Conservation (phyloP, 805 yeast species). For the Kodamaea restingae region DNA sequence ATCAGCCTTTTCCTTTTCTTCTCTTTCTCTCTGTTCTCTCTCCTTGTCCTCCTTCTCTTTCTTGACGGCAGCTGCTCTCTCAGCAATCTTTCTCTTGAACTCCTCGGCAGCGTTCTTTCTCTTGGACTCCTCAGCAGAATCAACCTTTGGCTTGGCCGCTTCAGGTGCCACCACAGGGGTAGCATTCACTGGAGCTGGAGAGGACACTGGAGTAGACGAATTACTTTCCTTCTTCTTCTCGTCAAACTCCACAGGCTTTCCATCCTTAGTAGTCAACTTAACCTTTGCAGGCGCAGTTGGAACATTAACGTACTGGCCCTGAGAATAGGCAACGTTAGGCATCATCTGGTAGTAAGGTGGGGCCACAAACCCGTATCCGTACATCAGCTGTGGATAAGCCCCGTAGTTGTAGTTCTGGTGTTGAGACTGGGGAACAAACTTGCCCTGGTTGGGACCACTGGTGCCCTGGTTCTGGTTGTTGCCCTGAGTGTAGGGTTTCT, state of each 20-base stretch:
- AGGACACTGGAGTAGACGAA: slow-evolving; percentile 27
- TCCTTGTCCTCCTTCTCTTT: slow-evolving; percentile 13
- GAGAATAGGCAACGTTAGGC: slow-evolving; percentile 13
- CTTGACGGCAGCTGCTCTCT: slow-evolving; percentile 22
- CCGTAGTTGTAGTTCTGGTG: slow-evolving; percentile 16
- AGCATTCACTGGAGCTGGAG: slow-evolving; percentile 22
- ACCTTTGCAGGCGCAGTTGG: slow-evolving; percentile 23
- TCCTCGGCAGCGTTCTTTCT: slow-evolving; percentile 25
- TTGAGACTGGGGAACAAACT: slow-evolving; percentile 5
- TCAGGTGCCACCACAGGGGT: slow-evolving; percentile 12
- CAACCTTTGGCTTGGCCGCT: slow-evolving; percentile 8
- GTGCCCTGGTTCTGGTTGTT: slow-evolving; percentile 4
- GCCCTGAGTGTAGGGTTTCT: slow-evolving; percentile 8
- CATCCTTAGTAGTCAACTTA: slow-evolving; percentile 41
- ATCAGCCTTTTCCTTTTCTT: slow-evolving; percentile 9
- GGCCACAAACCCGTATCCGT: slow-evolving; percentile 26
- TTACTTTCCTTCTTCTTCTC: slow-evolving; percentile 33
- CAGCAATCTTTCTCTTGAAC: slow-evolving; percentile 33
- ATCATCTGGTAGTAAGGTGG: slow-evolving; percentile 21
- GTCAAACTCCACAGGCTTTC: slow-evolving; percentile 39
- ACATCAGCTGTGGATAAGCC: slow-evolving; percentile 23
- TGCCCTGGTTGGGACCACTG: slow-evolving; percentile 14
- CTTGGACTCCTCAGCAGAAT: slow-evolving; percentile 25
- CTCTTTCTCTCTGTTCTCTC: slow-evolving; percentile 11
- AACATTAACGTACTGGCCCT: slow-evolving; percentile 9